Base-by-base conservation (phyloP, 106 monocot species). In the Allium fistulosum region DNA sequence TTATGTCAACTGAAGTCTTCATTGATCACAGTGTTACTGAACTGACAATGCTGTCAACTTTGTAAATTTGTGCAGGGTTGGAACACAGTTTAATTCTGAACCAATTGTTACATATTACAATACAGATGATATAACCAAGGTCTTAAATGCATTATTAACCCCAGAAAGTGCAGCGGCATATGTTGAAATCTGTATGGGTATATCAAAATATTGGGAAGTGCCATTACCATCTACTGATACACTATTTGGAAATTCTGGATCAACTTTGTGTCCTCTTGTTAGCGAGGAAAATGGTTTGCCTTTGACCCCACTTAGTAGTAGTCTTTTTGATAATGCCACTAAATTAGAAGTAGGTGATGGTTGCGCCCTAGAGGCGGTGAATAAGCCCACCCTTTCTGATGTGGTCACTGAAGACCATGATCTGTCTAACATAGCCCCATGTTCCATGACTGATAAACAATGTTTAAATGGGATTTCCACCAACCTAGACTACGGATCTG, bases 81-180 rank as follows among this genome's bases (percentile, higher is more conserved):
- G 73, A 27, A 75, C 71, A 14, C 77, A 72, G 13, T 57, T 45
- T 26, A 67, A 77, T 76, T 58, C 28, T 61, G 85, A 78, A 46
- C 58, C 73, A 53, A 52, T 78, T 61, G 71, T 69, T 66, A 74
- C 83, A 59, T 91, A 95, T 71, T 95, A 95, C 68, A 88, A 91
- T 56, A 58, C 72, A 11, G 66, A 68, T 51, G 85, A 87, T 79
- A 70, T 88, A 52, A 26, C 58, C 13, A 83, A 87, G 53, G 81
- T 95, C 56, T 61, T 88, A 27, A 65, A 27, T 65, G 52, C 73
- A 48, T 52, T 95, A 26, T 64, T 72, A 11, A 10, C 69, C 49
- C 60, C 63, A 63, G 74, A 75, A 75, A 80, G 63, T 69, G 58
- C 69, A 65, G 55, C 82, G 15, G 9, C 51, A 4, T 88, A 85